Percentiles rank a stretch among this genome's conserved stretches.
Conservation (phyloP, 1,284 basidiomycete genomes). For the Marasmius fiardii region DNA sequence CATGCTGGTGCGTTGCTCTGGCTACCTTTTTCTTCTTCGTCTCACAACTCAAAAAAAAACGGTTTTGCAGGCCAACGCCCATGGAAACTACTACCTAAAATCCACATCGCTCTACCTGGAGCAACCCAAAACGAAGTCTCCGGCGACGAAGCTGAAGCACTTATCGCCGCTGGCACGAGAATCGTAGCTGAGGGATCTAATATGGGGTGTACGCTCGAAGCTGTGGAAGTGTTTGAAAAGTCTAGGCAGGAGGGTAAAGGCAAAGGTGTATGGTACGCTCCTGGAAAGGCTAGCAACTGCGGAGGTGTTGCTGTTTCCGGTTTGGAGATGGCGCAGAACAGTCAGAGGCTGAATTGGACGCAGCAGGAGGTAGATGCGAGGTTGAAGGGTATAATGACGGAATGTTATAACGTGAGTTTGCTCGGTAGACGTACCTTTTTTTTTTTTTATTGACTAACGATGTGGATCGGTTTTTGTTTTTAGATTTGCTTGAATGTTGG, state of each 20-base stretch:
- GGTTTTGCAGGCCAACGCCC: conserved; percentile 50
- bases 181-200: conserved; percentile 81
- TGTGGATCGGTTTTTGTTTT: not conserved
- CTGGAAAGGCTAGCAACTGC: conserved; percentile 72
- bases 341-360: conserved; percentile 66
- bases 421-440: not conserved
- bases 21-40: not conserved
- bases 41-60: not conserved
- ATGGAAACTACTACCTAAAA: conserved; percentile 67
- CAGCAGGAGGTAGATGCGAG: conserved; percentile 67
- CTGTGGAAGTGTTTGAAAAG: conserved; percentile 72
- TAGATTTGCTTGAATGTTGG: conserved; percentile 59
- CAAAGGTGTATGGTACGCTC: conserved; percentile 61
- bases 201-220: conserved; percentile 73
- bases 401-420: conserved; percentile 48
- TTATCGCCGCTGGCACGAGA: conserved; percentile 67
- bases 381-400: conserved; percentile 75
- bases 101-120: conserved; percentile 75
- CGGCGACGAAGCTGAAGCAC: conserved; percentile 67
- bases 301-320: conserved; percentile 73
- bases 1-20: conserved; percentile 46
- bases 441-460: conserved; percentile 18
- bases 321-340: conserved; percentile 84
- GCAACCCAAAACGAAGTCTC: conserved; percentile 84
- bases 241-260: conserved; percentile 48